Percentiles rank a stretch among this genome's conserved stretches.
Evolutionary conservation across 2,329 filamentous ascomycete species (phyloP).

Genomic region (Westerdykella ornata): DNA sequence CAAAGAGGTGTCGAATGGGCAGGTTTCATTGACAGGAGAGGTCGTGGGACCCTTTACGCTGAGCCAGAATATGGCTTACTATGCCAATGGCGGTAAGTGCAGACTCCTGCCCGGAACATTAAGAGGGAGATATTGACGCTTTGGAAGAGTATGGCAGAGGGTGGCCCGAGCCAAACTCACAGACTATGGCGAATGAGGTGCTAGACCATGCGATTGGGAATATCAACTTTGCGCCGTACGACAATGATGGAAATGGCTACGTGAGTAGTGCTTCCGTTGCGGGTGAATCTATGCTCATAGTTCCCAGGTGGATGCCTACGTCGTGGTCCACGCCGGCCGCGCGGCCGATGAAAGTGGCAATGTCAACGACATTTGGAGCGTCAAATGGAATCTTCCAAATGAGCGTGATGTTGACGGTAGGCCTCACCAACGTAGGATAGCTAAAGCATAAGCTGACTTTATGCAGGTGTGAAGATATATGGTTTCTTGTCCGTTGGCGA

Average conservation of each 20-base stretch:
- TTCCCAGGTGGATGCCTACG: conserved; percentile 20
- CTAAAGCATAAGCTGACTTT: neutral
- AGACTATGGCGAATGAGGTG: conserved; percentile 17
- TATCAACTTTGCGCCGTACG: conserved; percentile 14
- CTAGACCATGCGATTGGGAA: conserved; percentile 7
- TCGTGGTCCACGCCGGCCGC: conserved; percentile 19
- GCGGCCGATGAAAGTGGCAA: conserved; percentile 14
- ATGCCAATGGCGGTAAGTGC: conserved; percentile 14
- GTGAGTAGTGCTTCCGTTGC: conserved; percentile 2
- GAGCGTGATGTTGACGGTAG: conserved; percentile 10
- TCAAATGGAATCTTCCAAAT: conserved; percentile 18
- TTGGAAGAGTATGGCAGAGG: conserved; percentile 7
- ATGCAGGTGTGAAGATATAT: conserved; percentile 15
- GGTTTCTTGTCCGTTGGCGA: conserved; percentile 20
- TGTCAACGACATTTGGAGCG: conserved; percentile 17
- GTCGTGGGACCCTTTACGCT: conserved; percentile 19
- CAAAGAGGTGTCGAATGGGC: conserved; percentile 14
- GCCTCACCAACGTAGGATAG: neutral
- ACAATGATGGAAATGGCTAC: conserved; percentile 20
- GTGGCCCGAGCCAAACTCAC: conserved; percentile 13
- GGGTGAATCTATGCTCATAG: neutral
- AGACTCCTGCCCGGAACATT: neutral
- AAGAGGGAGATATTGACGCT: neutral
- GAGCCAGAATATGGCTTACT: conserved; percentile 13
- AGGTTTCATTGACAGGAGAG: conserved; percentile 16